phyloP scores from a whole-genome alignment of 495 filamentous ascomycete species.

The Neohortaea acidophila region DNA sequence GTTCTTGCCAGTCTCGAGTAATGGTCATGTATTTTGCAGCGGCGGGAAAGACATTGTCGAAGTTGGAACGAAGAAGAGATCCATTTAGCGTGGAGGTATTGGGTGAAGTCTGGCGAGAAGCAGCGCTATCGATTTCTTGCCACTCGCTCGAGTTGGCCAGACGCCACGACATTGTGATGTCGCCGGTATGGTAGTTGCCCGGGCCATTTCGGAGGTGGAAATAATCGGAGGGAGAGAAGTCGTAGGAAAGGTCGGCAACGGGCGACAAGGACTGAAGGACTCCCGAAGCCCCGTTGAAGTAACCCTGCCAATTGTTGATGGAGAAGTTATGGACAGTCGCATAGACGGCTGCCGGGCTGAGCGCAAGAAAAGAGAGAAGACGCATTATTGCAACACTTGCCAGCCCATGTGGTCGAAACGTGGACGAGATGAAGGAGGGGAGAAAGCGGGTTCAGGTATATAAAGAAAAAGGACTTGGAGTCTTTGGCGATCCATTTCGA shows the following conservation, averaged over 20 bases:
- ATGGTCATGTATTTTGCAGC: constrained; percentile 24
- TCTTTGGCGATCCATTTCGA: too few relatives aligned
- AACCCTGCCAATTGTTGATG: neutral
- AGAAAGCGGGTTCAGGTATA: too few relatives aligned
- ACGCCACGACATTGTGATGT: constrained; percentile 36
- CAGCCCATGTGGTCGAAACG: too few relatives aligned
- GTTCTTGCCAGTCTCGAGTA: constrained; percentile 31
- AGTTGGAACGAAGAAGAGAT: constrained; percentile 23
- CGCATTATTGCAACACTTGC: too few relatives aligned
- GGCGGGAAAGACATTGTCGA: constrained; percentile 24
- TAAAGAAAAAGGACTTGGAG: too few relatives aligned
- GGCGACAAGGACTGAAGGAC: constrained; percentile 32
- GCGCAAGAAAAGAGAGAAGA: neutral
- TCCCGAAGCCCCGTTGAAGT: constrained; percentile 4
- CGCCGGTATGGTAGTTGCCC: constrained; percentile 38
- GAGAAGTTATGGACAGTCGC: neutral
- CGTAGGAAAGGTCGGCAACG: constrained; percentile 23
- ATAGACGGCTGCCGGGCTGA: neutral
- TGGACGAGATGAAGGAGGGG: too few relatives aligned
- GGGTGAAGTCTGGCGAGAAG: constrained; percentile 17
- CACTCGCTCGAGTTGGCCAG: constrained; percentile 20
- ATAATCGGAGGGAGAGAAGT: constrained; percentile 35
- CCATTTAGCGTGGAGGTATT: constrained; percentile 12
- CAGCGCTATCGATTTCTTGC: constrained; percentile 28
- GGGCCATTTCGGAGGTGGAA: constrained; percentile 29